Evolutionary conservation across 768 basidiomycete species (phyloP).

Genomic region (Suillus lakei): DNA sequence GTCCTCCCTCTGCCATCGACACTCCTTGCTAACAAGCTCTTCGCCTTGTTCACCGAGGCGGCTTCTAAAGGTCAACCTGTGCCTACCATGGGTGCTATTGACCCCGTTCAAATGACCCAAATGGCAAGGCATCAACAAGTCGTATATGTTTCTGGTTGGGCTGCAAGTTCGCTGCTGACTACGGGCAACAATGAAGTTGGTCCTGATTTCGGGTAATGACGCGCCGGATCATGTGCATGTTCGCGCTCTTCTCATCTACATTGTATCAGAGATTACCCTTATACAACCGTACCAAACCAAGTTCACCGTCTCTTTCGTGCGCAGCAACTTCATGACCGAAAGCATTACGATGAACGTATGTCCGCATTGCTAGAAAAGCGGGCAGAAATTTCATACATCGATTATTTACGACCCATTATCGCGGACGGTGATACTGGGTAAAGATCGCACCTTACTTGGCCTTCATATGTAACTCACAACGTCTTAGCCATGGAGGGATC

Average conservation of each 20-base stretch:
- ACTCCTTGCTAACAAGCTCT: constrained; percentile 88
- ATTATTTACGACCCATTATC: constrained; percentile 91
- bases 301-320: constrained; percentile 91
- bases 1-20: constrained; percentile 77
- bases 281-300: constrained; percentile 95
- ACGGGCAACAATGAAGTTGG: constrained; percentile 93
- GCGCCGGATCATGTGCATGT: constrained; percentile 10
- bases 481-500: constrained; percentile 82
- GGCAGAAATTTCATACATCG: constrained; percentile 75
- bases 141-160: constrained; percentile 95
- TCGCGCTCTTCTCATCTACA: constrained; percentile 8
- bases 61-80: constrained; percentile 70
- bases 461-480: constrained; percentile 8
- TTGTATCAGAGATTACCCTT: constrained; percentile 81
- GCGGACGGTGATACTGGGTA: constrained; percentile 96
- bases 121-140: constrained; percentile 88
- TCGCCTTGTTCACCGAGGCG: constrained; percentile 63
- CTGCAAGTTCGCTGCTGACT: constrained; percentile 82
- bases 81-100: constrained; percentile 92
- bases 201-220: constrained; percentile 78
- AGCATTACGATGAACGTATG: constrained; percentile 89
- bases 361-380: constrained; percentile 64
- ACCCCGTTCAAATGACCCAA: constrained; percentile 94
- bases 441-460: constrained; percentile 21
- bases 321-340: constrained; percentile 91